phyloP scores from a whole-genome alignment of 1,284 basidiomycete genomes.

The Ganoderma sinense region DNA sequence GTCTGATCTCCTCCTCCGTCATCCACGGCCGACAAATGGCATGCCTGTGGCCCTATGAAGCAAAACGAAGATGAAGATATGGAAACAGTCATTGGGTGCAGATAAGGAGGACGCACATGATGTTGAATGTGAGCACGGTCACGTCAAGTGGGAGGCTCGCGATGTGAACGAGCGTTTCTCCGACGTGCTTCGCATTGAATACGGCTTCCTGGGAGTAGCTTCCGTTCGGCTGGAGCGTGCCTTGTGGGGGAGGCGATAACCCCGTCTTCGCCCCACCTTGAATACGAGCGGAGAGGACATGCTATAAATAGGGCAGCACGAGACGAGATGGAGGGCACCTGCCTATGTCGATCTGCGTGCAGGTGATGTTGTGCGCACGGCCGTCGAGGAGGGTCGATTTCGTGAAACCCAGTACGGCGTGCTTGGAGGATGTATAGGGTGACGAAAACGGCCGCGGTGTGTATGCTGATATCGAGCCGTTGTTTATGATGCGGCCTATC shows the following conservation, averaged over 20 bases:
- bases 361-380: conserved; percentile 73
- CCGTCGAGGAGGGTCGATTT: conserved; percentile 82
- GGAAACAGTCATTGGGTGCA: not conserved
- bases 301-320: not conserved
- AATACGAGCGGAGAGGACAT: not conserved
- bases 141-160: conserved; percentile 73
- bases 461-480: conserved; percentile 81
- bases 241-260: conserved; percentile 40
- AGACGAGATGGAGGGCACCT: conserved; percentile 8
- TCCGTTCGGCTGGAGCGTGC: conserved; percentile 77
- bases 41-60: conserved; percentile 37
- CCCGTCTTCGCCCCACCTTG: conserved; percentile 25
- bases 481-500: conserved; percentile 82
- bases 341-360: conserved; percentile 86
- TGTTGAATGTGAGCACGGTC: conserved; percentile 74
- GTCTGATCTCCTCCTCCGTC: conserved; percentile 5
- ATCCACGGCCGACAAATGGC: conserved; percentile 38
- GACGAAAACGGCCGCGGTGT: conserved; percentile 72
- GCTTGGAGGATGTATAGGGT: conserved; percentile 81
- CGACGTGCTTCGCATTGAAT: conserved; percentile 77
- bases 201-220: conserved; percentile 63
- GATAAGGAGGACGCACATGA: conserved; percentile 63
- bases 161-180: conserved; percentile 73
- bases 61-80: not conserved
- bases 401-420: conserved; percentile 80